A percentile compares a stretch with the other conserved stretches of the same genome.
These are phyloP conservation scores for Suhomyces xylopsoci DNA, from an alignment of 805 yeast species.

Conservation along the genomic window DNA sequence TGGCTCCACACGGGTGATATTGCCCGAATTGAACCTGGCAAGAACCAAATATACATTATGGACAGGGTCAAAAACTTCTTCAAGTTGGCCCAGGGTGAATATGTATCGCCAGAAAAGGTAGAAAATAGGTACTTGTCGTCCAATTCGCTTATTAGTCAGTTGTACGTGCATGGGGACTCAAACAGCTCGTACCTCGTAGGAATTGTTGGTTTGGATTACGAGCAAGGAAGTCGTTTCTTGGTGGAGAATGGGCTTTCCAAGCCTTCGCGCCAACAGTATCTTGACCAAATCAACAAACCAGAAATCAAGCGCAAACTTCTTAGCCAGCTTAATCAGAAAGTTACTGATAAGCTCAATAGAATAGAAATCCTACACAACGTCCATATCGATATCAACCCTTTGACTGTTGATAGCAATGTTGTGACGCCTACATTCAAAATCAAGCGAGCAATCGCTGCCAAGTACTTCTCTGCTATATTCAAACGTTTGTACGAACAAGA, in stretches of 20 bases:
- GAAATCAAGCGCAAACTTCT: conserved; percentile 22
- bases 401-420: conserved; percentile 19
- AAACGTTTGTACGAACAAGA: conserved; percentile 12
- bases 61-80: conserved; percentile 48
- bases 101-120: conserved; percentile 42
- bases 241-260: conserved; percentile 14
- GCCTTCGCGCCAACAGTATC: conserved; percentile 10
- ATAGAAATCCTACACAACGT: conserved; percentile 34
- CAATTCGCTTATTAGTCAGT: conserved; percentile 27
- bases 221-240: conserved; percentile 19
- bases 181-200: conserved; percentile 27
- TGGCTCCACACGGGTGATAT: conserved; percentile 63
- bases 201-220: conserved; percentile 25
- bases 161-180: conserved; percentile 34
- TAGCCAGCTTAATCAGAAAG: conserved; percentile 20
- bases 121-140: conserved; percentile 32
- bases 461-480: conserved; percentile 16
- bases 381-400: conserved; percentile 27
- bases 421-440: conserved; percentile 17
- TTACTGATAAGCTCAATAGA: conserved; percentile 21
- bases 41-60: conserved; percentile 43
- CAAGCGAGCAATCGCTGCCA: conserved; percentile 22
- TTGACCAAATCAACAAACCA: conserved; percentile 19
- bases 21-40: conserved; percentile 22
- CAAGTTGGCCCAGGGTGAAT: conserved; percentile 43